These are phyloP conservation scores for Suillus luteus DNA, from an alignment of 768 basidiomycete genomes.

Conservation along the genomic window DNA sequence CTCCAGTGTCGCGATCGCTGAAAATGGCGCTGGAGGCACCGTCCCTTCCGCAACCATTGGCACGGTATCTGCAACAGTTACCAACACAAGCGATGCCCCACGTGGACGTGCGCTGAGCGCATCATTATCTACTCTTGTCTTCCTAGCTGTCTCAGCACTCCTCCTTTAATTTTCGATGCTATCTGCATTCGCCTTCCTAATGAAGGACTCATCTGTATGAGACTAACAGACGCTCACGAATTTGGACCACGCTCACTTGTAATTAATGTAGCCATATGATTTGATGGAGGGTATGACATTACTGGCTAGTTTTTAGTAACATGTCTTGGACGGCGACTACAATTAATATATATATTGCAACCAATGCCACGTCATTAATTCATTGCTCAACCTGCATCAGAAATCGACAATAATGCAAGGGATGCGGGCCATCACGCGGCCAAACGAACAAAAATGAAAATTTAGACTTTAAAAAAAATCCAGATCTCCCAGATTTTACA, in stretches of 20 bases:
- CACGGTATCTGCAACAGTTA: conserved; percentile 47
- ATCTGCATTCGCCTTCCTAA: not conserved
- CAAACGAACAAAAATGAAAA: not conserved
- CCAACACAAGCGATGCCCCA: conserved; percentile 21
- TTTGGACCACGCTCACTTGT: not conserved
- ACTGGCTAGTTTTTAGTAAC: not conserved
- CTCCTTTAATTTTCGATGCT: not conserved
- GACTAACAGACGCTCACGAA: not conserved
- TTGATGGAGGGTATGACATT: too few relatives aligned
- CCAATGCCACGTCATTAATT: not conserved
- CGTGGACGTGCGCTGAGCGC: conserved; percentile 5
- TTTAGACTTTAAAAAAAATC: too few relatives aligned
- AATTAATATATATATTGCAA: not conserved
- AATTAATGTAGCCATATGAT: not conserved
- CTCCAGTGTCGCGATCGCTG: conserved; percentile 30
- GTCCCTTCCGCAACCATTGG: conserved; percentile 64
- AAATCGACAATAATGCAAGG: not conserved
- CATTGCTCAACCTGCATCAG: not conserved
- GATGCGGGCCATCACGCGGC: not conserved
- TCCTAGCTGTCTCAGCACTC: not conserved
- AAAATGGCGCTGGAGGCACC: conserved; percentile 32
- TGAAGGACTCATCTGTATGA: not conserved
- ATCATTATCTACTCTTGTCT: not conserved
- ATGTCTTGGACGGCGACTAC: not conserved
- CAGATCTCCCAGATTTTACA: not conserved